These are phyloP conservation scores for Salix arbutifolia DNA, from an alignment of 345 rosid genomes.

Conservation along the genomic window DNA sequence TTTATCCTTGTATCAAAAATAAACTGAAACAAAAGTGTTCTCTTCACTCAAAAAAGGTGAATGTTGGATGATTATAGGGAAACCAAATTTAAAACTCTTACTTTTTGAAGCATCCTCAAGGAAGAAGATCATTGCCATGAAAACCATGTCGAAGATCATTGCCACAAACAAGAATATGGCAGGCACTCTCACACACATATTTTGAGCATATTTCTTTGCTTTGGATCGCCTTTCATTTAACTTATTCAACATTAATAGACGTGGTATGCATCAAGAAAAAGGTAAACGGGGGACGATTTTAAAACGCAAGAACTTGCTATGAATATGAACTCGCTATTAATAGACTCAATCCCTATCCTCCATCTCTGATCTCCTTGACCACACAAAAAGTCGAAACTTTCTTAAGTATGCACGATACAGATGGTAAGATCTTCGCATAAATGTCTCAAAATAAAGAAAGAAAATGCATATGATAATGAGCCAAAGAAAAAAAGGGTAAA, in stretches of 20 bases:
- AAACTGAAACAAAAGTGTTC: slow-evolving; percentile 6
- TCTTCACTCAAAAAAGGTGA: slow-evolving; percentile 20
- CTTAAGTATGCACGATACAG: background rate
- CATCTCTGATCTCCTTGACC: background rate
- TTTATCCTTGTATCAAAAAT: background rate
- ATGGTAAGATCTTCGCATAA: background rate
- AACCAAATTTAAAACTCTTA: slow-evolving; percentile 15
- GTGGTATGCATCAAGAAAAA: background rate
- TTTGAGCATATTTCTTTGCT: background rate
- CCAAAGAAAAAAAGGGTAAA: too few relatives aligned
- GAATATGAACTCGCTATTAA: background rate
- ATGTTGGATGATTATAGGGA: slow-evolving; percentile 2
- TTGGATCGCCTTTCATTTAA: background rate
- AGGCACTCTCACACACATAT: background rate
- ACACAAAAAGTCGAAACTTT: background rate
- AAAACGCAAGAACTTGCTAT: background rate
- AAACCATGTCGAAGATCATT: background rate
- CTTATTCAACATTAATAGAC: background rate
- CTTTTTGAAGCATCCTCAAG: slow-evolving; percentile 15
- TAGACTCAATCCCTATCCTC: background rate
- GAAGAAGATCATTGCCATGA: background rate
- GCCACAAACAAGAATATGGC: too few relatives aligned
- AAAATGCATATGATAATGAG: background rate
- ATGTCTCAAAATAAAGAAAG: background rate
- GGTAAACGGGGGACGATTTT: background rate